Evolutionary conservation across 495 filamentous ascomycete species (phyloP).

Genomic region (Copromyces sp.): DNA sequence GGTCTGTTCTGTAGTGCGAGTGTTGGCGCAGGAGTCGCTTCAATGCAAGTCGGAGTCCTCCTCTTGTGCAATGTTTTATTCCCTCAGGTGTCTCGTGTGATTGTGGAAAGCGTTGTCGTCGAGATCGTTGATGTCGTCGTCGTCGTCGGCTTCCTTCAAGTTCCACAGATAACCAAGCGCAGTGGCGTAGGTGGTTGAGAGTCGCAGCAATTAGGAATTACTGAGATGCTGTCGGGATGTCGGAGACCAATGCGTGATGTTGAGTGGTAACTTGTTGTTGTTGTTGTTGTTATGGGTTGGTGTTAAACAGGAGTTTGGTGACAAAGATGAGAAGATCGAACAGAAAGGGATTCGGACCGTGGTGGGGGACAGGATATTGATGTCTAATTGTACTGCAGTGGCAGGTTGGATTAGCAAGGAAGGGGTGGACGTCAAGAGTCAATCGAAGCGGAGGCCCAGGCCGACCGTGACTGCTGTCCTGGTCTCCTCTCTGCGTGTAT

Average conservation of each 20-base stretch:
- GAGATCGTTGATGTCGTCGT: background rate
- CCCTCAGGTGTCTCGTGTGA: background rate
- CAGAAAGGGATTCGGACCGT: slow-evolving; percentile 14
- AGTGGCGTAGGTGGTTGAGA: background rate
- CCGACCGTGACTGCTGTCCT: slow-evolving; percentile 4
- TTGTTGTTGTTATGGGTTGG: background rate
- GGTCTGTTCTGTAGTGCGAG: background rate
- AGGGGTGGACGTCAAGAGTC: slow-evolving; percentile 5
- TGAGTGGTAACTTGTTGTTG: background rate
- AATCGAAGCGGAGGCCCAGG: slow-evolving; percentile 8
- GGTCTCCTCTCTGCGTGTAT: background rate
- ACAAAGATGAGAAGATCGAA: slow-evolving; percentile 7
- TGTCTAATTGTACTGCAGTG: slow-evolving; percentile 21
- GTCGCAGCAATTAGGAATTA: background rate
- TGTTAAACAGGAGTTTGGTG: slow-evolving; percentile 8
- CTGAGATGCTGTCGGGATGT: background rate
- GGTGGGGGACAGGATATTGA: slow-evolving; percentile 26
- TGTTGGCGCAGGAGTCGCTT: background rate
- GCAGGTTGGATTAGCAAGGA: background rate
- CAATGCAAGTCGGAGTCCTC: background rate
- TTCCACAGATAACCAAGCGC: background rate
- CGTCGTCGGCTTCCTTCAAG: background rate
- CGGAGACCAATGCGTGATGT: background rate
- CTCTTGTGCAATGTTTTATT: background rate
- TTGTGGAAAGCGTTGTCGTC: background rate